phyloP scores from a whole-genome alignment of 2,329 filamentous ascomycete species.

The Pestalotiopsis sp. region DNA sequence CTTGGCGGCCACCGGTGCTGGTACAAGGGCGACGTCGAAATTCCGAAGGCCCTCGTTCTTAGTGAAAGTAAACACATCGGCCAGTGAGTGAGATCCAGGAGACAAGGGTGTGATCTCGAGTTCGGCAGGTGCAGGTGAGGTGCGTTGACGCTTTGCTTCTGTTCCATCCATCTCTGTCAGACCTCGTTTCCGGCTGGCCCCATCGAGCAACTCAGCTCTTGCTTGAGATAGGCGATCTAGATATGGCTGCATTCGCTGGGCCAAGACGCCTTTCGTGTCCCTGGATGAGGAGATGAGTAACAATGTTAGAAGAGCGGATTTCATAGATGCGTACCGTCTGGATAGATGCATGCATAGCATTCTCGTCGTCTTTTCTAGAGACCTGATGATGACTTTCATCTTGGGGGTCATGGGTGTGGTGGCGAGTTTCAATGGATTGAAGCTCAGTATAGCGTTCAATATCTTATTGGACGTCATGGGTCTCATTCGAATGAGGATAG shows the following conservation, averaged over 20 bases:
- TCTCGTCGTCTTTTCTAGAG: slow-evolving; percentile 92
- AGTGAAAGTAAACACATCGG: slow-evolving; percentile 86
- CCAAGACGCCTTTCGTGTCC: slow-evolving; percentile 77
- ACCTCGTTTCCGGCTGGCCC: slow-evolving; percentile 76
- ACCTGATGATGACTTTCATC: slow-evolving; percentile 81
- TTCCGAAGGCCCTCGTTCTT: slow-evolving; percentile 71
- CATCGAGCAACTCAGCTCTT: slow-evolving; percentile 78
- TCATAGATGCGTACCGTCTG: slow-evolving; percentile 62
- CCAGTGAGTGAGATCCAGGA: slow-evolving; percentile 75
- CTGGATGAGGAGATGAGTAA: slow-evolving; percentile 42
- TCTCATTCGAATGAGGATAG: slow-evolving; percentile 79
- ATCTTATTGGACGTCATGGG: slow-evolving; percentile 84
- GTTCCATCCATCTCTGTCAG: slow-evolving; percentile 72
- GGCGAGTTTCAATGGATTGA: slow-evolving; percentile 86
- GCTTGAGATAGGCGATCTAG: slow-evolving; percentile 81
- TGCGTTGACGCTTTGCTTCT: slow-evolving; percentile 82
- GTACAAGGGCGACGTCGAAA: slow-evolving; percentile 81
- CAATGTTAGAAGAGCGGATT: neutral
- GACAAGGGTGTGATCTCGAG: slow-evolving; percentile 70
- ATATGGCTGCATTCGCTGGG: slow-evolving; percentile 81
- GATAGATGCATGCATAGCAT: slow-evolving; percentile 81
- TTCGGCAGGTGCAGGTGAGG: slow-evolving; percentile 43
- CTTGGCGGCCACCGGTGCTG: slow-evolving; percentile 73
- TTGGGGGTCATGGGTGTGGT: slow-evolving; percentile 77
- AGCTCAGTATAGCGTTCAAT: slow-evolving; percentile 80